These are phyloP conservation scores for Gomphus sp. DNA, from an alignment of 1,284 basidiomycete genomes.

Conservation along the genomic window DNA sequence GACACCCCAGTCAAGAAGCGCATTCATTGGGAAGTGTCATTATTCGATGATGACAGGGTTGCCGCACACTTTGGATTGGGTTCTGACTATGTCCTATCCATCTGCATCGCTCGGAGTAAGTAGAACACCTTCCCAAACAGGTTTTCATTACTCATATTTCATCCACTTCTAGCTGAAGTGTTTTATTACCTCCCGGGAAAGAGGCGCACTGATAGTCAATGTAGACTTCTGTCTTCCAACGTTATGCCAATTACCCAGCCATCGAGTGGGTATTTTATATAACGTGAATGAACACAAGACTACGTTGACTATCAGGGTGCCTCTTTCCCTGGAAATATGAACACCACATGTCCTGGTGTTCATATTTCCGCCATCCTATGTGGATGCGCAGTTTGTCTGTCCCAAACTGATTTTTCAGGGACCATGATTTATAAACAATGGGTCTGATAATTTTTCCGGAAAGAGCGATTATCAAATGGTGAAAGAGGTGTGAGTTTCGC, in stretches of 20 bases:
- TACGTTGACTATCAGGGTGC: no score
- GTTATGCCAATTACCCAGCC: slow-evolving; percentile 44
- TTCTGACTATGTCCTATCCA: slow-evolving; percentile 44
- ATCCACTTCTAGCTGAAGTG: no score
- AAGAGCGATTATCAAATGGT: slow-evolving; percentile 43
- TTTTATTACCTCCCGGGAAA: no score
- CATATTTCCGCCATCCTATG: slow-evolving; percentile 61
- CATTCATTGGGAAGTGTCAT: slow-evolving; percentile 32
- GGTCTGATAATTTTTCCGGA: slow-evolving; percentile 38
- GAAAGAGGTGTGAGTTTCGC: slow-evolving; percentile 57
- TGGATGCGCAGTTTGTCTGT: slow-evolving; percentile 64
- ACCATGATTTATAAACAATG: slow-evolving; percentile 41
- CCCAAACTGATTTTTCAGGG: slow-evolving; percentile 43
- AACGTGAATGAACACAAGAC: no score
- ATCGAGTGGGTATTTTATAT: no score
- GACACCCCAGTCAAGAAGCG: slow-evolving; percentile 51
- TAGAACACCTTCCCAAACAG: neutral
- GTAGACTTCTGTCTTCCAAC: slow-evolving; percentile 44
- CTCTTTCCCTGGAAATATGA: no score
- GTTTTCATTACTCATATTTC: neutral
- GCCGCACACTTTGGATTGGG: slow-evolving; percentile 46
- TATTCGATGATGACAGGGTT: slow-evolving; percentile 58
- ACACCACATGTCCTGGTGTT: slow-evolving; percentile 66
- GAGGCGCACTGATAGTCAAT: slow-evolving; percentile 59
- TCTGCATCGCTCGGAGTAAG: slow-evolving; percentile 57